A percentile compares a stretch with the other conserved stretches of the same genome.
These are phyloP conservation scores for Trichoderma sp. DNA, from an alignment of 2,329 filamentous ascomycete genomes.

Conservation along the genomic window DNA sequence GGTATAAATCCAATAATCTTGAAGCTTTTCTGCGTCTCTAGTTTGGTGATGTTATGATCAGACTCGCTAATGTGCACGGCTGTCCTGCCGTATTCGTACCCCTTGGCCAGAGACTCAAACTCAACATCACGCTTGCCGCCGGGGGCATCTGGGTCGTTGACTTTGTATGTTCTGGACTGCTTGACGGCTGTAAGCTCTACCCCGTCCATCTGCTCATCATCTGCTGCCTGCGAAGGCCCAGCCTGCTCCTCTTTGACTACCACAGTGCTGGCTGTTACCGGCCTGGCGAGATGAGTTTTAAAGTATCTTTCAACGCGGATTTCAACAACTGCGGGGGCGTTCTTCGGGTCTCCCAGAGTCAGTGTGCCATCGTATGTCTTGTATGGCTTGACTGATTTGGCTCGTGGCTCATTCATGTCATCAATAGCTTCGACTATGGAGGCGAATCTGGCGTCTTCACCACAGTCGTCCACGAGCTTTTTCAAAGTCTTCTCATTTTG, in stretches of 20 bases:
- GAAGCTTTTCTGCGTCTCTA: constrained; percentile 75
- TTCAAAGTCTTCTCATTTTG: constrained; percentile 73
- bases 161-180: constrained; percentile 76
- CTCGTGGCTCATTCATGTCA: constrained; percentile 74
- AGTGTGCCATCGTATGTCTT: constrained; percentile 79
- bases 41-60: constrained; percentile 85
- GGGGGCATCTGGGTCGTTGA: constrained; percentile 73
- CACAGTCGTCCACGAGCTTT: constrained; percentile 67
- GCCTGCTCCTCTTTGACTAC: constrained; percentile 59
- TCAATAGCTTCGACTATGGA: constrained; percentile 84
- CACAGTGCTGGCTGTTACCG: constrained; percentile 78
- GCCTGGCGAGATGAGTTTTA: constrained; percentile 75
- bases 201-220: constrained; percentile 53
- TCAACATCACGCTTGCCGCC: constrained; percentile 83
- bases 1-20: constrained; percentile 87
- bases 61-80: constrained; percentile 86
- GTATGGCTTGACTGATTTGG: constrained; percentile 76
- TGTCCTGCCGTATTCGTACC: constrained; percentile 90
- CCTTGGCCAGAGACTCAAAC: constrained; percentile 83
- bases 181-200: constrained; percentile 71
- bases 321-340: constrained; percentile 72
- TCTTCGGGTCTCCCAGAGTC: constrained; percentile 75
- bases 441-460: constrained; percentile 68
- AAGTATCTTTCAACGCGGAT: constrained; percentile 93
- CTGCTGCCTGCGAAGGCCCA: constrained; percentile 55